Conservation (phyloP, 352 stramenopile species). For the Blastocystis sp. region DNA sequence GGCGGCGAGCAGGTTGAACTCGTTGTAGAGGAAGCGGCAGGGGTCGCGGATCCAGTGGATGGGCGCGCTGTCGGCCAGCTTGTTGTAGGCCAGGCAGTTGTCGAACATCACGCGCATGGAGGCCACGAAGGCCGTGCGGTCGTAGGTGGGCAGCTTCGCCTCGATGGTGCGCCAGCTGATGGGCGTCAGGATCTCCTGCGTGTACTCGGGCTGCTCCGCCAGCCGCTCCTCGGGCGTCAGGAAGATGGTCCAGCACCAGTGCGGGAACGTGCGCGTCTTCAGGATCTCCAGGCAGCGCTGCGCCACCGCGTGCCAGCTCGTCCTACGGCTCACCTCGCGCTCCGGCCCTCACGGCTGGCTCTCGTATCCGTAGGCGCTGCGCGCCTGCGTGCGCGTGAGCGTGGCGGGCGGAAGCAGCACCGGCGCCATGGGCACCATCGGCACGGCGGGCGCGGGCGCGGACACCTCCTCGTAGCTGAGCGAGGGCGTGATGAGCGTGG, state of each 20-base stretch:
- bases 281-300: conserved; percentile 21
- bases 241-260: conserved; percentile 65
- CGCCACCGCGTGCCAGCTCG: conserved; percentile 3
- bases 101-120: conserved; percentile 63
- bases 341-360: neutral
- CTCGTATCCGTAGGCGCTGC: neutral
- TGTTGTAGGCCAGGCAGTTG: conserved; percentile 59
- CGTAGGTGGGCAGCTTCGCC: conserved; percentile 35
- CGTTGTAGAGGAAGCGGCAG: conserved; percentile 33
- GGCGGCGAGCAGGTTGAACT: conserved; percentile 17
- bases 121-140: conserved; percentile 38
- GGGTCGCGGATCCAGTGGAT: conserved; percentile 60
- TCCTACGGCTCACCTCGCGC: neutral
- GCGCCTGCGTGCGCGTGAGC: conserved; percentile 9
- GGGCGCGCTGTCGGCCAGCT: neutral
- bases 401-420: neutral
- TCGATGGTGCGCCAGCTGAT: conserved; percentile 44
- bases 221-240: conserved; percentile 4
- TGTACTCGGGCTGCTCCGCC: conserved; percentile 15
- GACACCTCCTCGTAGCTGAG: neutral
- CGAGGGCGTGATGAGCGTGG: neutral
- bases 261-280: conserved; percentile 19
- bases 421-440: neutral
- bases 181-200: neutral
- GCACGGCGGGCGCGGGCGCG: neutral